Conservation (phyloP, 2,329 filamentous ascomycete genomes). For the Clonostachys byssicola region DNA sequence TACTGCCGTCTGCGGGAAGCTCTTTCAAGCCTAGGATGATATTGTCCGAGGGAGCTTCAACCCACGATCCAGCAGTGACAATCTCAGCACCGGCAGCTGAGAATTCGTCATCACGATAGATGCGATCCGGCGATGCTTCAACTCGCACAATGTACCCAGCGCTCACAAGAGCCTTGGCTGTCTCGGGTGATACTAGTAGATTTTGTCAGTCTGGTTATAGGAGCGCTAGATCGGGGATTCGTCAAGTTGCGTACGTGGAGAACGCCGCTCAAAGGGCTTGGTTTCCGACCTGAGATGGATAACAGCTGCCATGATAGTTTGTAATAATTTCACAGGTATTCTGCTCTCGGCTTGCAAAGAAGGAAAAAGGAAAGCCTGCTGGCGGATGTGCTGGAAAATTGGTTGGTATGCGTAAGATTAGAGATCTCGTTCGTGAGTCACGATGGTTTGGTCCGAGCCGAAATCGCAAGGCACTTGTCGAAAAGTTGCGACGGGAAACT, state of each 20-base stretch:
- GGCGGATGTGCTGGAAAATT: too few species aligned
- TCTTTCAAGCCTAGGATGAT: constrained; percentile 77
- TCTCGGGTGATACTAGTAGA: constrained; percentile 11
- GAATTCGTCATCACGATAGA: constrained; percentile 59
- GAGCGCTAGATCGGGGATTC: background rate
- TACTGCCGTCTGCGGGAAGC: constrained; percentile 65
- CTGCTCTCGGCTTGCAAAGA: too few species aligned
- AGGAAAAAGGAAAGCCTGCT: too few species aligned
- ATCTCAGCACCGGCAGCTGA: constrained; percentile 58
- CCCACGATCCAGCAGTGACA: constrained; percentile 65
- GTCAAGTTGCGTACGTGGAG: constrained; percentile 1
- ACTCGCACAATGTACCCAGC: constrained; percentile 66
- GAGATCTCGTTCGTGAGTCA: too few species aligned
- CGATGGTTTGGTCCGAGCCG: too few species aligned
- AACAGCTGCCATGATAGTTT: constrained; percentile 4
- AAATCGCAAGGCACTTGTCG: too few species aligned
- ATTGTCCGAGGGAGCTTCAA: constrained; percentile 60
- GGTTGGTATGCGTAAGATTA: too few species aligned
- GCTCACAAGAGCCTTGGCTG: constrained; percentile 46
- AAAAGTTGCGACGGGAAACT: too few species aligned
- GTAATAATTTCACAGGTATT: too few species aligned
- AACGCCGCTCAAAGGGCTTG: constrained; percentile 8
- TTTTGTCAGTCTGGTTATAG: background rate
- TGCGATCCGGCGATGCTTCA: constrained; percentile 60
- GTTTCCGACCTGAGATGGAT: constrained; percentile 7